These are phyloP conservation scores for Arbutus unedo DNA, from an alignment of 148 eudicot species.

Conservation along the genomic window DNA sequence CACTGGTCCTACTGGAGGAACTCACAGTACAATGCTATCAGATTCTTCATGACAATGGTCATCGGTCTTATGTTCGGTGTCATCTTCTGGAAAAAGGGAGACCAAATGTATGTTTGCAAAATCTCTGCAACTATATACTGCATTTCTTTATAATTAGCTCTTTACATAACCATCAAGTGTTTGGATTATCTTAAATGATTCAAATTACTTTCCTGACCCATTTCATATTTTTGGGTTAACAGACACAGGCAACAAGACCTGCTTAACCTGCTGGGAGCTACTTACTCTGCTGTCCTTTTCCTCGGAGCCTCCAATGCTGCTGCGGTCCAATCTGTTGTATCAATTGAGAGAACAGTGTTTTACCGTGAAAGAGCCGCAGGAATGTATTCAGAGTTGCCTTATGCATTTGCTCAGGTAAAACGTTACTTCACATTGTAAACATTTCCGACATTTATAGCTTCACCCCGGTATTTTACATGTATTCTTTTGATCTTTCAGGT, in stretches of 20 bases:
- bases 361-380: conserved; percentile 58
- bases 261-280: conserved; percentile 42
- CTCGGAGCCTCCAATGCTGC: conserved; percentile 50
- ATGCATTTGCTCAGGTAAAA: conserved; percentile 49
- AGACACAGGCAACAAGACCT: conserved; percentile 45
- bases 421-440: not conserved
- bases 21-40: conserved; percentile 40
- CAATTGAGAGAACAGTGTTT: conserved; percentile 50
- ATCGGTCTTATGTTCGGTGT: conserved; percentile 48
- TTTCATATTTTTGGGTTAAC: not conserved
- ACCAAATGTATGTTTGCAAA: conserved; percentile 27
- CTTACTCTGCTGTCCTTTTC: conserved; percentile 39
- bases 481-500: not conserved
- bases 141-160: not conserved
- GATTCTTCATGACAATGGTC: conserved; percentile 37
- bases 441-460: not conserved
- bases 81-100: conserved; percentile 48
- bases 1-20: conserved; percentile 51
- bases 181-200: not conserved
- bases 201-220: not conserved
- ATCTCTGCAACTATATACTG: not conserved
- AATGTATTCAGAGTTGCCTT: conserved; percentile 51
- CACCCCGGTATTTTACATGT: not conserved
- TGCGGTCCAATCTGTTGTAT: conserved; percentile 40
- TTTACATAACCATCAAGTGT: not conserved